A percentile compares a stretch with the other conserved stretches of the same genome.
These are phyloP conservation scores for Ganoderma lingzhi DNA, from an alignment of 1,284 basidiomycete species.

Conservation along the genomic window DNA sequence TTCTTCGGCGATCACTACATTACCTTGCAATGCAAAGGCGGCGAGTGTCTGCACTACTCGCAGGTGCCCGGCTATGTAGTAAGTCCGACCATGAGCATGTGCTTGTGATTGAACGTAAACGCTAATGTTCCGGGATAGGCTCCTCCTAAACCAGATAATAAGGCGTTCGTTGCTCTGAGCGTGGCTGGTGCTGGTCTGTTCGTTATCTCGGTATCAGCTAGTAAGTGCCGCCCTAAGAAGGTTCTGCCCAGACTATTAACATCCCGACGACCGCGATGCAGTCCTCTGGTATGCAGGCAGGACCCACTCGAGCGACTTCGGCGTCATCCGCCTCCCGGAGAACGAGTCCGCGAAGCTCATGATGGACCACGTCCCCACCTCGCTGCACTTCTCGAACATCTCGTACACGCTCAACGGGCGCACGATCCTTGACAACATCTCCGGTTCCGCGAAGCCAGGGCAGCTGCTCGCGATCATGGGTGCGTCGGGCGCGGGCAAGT, in stretches of 20 bases:
- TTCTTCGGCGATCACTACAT: constrained; percentile 95
- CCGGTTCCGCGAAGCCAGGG: constrained; percentile 86
- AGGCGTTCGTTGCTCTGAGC: constrained; percentile 84
- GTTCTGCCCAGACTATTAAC: too few relatives aligned
- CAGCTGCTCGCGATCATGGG: constrained; percentile 96
- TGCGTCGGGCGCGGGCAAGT: constrained; percentile 96
- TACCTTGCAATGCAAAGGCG: constrained; percentile 86
- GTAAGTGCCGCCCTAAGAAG: constrained; percentile 41
- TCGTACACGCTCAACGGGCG: constrained; percentile 81
- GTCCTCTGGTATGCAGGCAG: constrained; percentile 92
- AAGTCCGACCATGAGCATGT: constrained; percentile 37
- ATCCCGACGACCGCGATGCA: constrained; percentile 39
- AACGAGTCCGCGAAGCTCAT: constrained; percentile 87
- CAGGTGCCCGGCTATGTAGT: constrained; percentile 94
- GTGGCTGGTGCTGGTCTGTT: constrained; percentile 80
- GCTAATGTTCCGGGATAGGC: constrained; percentile 49
- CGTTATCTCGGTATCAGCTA: constrained; percentile 64
- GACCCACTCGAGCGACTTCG: constrained; percentile 72
- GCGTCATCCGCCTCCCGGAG: constrained; percentile 82
- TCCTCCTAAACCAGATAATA: constrained; percentile 84
- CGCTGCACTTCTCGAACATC: constrained; percentile 88
- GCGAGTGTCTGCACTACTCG: constrained; percentile 94
- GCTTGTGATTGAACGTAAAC: constrained; percentile 1
- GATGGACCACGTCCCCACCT: constrained; percentile 93
- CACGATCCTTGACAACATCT: constrained; percentile 81